A percentile compares a stretch with the other conserved stretches of the same genome.
Conservation (phyloP, 2,329 filamentous ascomycete species). For the Apiospora aurea region DNA sequence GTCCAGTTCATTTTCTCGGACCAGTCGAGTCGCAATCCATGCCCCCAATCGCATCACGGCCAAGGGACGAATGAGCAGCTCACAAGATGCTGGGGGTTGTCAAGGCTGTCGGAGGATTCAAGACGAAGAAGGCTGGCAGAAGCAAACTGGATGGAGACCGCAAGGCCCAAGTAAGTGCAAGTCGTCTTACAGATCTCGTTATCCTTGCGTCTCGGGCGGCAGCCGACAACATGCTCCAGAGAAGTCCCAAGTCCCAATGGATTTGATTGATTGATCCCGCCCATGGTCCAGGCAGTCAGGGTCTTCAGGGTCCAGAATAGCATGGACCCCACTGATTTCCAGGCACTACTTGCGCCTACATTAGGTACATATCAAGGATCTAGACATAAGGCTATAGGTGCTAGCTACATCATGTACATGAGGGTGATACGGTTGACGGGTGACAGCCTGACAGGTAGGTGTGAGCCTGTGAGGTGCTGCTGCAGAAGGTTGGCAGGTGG, state of each 20-base stretch:
- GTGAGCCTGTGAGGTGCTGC: neutral
- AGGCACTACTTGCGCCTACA: neutral
- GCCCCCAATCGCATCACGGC: slow-evolving; percentile 3
- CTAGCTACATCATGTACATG: too few relatives aligned
- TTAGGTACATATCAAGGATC: too few relatives aligned
- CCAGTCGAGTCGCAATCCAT: neutral
- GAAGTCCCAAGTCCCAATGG: neutral
- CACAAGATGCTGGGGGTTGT: neutral
- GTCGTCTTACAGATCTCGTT: neutral
- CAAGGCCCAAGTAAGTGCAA: slow-evolving; percentile 3
- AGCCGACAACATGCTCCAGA: neutral
- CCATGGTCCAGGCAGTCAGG: neutral
- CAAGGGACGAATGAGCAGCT: neutral
- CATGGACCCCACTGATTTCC: slow-evolving; percentile 23
- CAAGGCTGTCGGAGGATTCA: slow-evolving; percentile 25
- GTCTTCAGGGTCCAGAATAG: slow-evolving; percentile 15
- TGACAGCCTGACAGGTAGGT: neutral
- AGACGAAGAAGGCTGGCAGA: slow-evolving; percentile 25
- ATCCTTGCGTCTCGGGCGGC: neutral
- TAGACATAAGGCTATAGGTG: too few relatives aligned
- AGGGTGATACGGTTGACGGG: neutral
- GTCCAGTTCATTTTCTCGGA: neutral
- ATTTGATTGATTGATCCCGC: neutral
- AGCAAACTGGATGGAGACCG: slow-evolving; percentile 25
- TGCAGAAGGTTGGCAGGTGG: neutral